Base-by-base conservation (phyloP, 306 rosid genomes). In the Dryas alaskensis region DNA sequence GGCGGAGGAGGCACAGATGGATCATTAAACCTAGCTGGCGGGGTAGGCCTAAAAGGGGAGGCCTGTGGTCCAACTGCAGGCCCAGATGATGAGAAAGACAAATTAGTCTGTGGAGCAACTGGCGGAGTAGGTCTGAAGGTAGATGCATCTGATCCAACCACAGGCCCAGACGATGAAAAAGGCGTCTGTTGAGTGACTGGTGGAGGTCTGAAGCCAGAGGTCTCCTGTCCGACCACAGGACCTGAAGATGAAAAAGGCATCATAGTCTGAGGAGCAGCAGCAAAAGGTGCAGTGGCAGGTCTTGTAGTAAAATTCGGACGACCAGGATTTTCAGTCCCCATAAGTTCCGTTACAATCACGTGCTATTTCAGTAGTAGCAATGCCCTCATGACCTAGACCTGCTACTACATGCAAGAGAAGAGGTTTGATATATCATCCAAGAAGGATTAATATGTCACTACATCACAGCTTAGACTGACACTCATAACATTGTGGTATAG, bases 271-370 rank as follows among this genome's bases (percentile, higher is more conserved):
- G 86, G 78, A 74, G 82, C 27, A 66, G 90, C 81, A 65, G 85
- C 79, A 77, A 83, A 92, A 73, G 96, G 90, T 64, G 87, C 65
- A 17, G 84, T 50, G 67, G 76, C 74, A 75, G 92, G 97, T 72
- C 97, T 89, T 62, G 88, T 19, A 67, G 92, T 84, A 73, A 91
- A 83, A 75, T 80, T 86, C 13, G 87, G 89, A 53, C 85, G 95
- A 78, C 92, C 90, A 16, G 89, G 87, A 75, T 92, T 88, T 79
- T 92, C 96, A 87, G 96, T 87, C 86, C 94, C 97, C 93, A 92
- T 90, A 59, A 80, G 44, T 65, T 83, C 65, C 60, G 61, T 67
- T 60, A 77, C 71, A 79, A 71, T 60, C 73, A 51, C 76, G 61
- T n/a, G 16, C 55, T 79, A 73, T 64, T 61, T n/a, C 52, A 64